phyloP scores from a whole-genome alignment of 2,329 filamentous ascomycete species.

The Paecilomyces niveus region DNA sequence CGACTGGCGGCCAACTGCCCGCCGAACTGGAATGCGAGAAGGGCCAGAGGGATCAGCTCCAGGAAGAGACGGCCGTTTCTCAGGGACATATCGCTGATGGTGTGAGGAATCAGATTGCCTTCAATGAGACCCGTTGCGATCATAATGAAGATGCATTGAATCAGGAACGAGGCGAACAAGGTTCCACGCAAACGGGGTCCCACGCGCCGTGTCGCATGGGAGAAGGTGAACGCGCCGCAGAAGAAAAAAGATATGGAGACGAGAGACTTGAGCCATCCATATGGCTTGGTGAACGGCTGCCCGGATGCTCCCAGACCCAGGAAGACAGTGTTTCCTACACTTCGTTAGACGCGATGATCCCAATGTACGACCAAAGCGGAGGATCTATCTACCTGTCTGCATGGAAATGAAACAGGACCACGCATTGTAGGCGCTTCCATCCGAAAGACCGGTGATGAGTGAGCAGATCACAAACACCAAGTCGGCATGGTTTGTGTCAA shows the following conservation, averaged over 20 bases:
- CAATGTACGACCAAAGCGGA: neutral
- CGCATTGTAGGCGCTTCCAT: conserved; percentile 39
- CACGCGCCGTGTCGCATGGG: conserved; percentile 26
- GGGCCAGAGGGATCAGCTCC: conserved; percentile 35
- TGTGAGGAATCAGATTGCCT: conserved; percentile 30
- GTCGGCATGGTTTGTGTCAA: conserved; percentile 27
- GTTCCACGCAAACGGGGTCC: conserved; percentile 28
- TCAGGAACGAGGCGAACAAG: conserved; percentile 34
- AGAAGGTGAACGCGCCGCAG: conserved; percentile 35
- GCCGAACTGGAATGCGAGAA: conserved; percentile 40
- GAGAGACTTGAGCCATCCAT: conserved; percentile 39
- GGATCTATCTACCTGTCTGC: conserved; percentile 35
- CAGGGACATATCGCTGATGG: conserved; percentile 10
- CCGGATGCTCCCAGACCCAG: conserved; percentile 38
- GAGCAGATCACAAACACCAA: conserved; percentile 30
- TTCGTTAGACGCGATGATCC: neutral
- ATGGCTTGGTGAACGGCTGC: conserved; percentile 30
- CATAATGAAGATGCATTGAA: conserved; percentile 32
- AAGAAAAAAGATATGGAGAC: conserved; percentile 36
- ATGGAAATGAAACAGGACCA: conserved; percentile 43
- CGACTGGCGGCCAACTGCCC: conserved; percentile 38
- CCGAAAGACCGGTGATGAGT: conserved; percentile 38
- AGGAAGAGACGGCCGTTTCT: conserved; percentile 26
- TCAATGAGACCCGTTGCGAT: conserved; percentile 35
- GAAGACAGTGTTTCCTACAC: conserved; percentile 41